Evolutionary conservation across 106 monocot species (phyloP).

Genomic region (Phalaenopsis equestris): DNA sequence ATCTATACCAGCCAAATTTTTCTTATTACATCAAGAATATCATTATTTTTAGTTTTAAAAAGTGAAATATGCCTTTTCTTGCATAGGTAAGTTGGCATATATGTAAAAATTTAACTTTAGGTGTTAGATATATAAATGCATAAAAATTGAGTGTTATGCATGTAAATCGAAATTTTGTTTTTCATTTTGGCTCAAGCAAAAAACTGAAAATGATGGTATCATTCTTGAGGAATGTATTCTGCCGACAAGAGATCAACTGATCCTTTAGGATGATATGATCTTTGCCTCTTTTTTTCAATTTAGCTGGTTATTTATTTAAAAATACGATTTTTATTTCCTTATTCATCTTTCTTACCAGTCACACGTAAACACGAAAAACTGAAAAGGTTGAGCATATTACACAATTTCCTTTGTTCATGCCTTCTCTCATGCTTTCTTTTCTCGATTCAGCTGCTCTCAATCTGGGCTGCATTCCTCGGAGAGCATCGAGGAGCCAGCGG

Average conservation of each 20-base stretch:
- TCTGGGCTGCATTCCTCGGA: constrained; percentile 73
- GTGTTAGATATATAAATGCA: too few relatives aligned
- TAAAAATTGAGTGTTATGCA: too few relatives aligned
- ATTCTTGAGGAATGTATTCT: not conserved
- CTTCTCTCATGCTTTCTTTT: not conserved
- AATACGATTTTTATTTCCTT: not conserved
- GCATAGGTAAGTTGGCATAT: too few relatives aligned
- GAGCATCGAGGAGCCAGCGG: constrained; percentile 78
- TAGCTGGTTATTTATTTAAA: not conserved
- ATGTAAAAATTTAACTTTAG: too few relatives aligned
- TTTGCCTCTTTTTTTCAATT: not conserved
- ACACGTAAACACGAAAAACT: not conserved
- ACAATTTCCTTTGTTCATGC: not conserved
- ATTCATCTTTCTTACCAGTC: not conserved
- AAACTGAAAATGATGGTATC: too few relatives aligned
- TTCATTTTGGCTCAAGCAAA: too few relatives aligned
- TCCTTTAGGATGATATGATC: not conserved
- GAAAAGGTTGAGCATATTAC: not conserved
- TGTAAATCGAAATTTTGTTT: too few relatives aligned
- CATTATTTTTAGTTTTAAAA: too few relatives aligned
- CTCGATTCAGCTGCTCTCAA: constrained; percentile 63
- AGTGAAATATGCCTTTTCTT: too few relatives aligned
- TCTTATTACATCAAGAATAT: too few relatives aligned
- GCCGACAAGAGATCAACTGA: not conserved
- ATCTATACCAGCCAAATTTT: too few relatives aligned